phyloP scores from a whole-genome alignment of 805 yeast species.

The Kodamaea sagamina region DNA sequence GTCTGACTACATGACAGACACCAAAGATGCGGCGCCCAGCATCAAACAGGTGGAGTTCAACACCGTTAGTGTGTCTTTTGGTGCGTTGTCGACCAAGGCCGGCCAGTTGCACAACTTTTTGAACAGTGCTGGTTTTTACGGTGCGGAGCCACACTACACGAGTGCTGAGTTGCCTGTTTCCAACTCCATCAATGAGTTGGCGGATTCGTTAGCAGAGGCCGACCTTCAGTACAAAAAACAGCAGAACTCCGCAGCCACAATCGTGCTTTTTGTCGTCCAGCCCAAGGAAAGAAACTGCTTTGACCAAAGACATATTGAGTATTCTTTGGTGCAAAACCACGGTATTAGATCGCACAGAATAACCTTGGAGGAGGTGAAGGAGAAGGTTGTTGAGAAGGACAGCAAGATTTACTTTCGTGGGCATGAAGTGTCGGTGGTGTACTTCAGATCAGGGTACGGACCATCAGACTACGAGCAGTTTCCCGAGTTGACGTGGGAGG shows the following conservation, averaged over 20 bases:
- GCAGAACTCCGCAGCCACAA: slow-evolving; percentile 39
- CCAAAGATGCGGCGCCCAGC: slow-evolving; percentile 31
- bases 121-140: slow-evolving; percentile 60
- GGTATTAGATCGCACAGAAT: slow-evolving; percentile 65
- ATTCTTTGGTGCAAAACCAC: slow-evolving; percentile 55
- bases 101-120: slow-evolving; percentile 72
- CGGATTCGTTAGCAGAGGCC: slow-evolving; percentile 70
- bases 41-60: slow-evolving; percentile 96
- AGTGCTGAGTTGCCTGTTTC: slow-evolving; percentile 63
- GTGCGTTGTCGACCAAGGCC: slow-evolving; percentile 81
- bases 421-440: slow-evolving; percentile 82
- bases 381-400: slow-evolving; percentile 42
- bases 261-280: slow-evolving; percentile 79
- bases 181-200: slow-evolving; percentile 59
- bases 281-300: slow-evolving; percentile 84
- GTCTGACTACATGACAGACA: slow-evolving; percentile 76
- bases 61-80: slow-evolving; percentile 94
- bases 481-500: slow-evolving; percentile 70
- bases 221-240: slow-evolving; percentile 53
- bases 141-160: slow-evolving; percentile 42
- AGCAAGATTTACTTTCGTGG: slow-evolving; percentile 56
- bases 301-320: slow-evolving; percentile 88
- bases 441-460: slow-evolving; percentile 86
- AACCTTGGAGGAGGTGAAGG: slow-evolving; percentile 59
- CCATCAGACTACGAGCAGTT: slow-evolving; percentile 71